phyloP scores from a whole-genome alignment of 2,329 filamentous ascomycete species.

The Colletotrichum spaethianum region DNA sequence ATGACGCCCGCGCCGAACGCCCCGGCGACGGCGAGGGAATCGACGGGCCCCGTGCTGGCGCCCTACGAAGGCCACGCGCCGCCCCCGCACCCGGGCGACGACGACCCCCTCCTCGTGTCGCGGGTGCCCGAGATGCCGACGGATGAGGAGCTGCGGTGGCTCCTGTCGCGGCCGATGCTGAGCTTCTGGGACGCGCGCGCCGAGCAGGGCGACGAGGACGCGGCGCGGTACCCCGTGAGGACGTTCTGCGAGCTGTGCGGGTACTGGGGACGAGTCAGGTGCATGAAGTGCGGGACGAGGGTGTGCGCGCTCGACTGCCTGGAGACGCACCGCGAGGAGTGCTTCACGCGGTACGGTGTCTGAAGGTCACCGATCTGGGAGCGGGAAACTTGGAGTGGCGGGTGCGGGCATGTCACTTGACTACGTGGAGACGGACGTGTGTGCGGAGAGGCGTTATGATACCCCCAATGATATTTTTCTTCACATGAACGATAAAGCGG shows the following conservation, averaged over 20 bases:
- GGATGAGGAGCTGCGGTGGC: slow-evolving; percentile 73
- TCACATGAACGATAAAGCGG: background rate
- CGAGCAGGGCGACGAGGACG: slow-evolving; percentile 56
- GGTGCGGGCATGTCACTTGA: background rate
- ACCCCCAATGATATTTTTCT: slow-evolving; percentile 12
- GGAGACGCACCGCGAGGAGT: slow-evolving; percentile 79
- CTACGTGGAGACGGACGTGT: background rate
- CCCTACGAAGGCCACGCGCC: slow-evolving; percentile 52
- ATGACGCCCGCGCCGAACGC: slow-evolving; percentile 56
- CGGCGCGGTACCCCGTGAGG: slow-evolving; percentile 67
- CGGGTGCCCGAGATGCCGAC: slow-evolving; percentile 71
- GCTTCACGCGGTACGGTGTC: slow-evolving; percentile 74
- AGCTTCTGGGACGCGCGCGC: slow-evolving; percentile 76
- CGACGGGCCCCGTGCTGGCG: slow-evolving; percentile 49
- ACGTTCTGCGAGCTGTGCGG: slow-evolving; percentile 85
- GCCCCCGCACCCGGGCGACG: slow-evolving; percentile 62
- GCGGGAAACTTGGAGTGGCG: background rate
- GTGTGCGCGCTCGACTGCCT: slow-evolving; percentile 85
- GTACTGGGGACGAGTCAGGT: slow-evolving; percentile 84
- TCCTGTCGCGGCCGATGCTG: slow-evolving; percentile 76
- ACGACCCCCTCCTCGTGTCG: slow-evolving; percentile 71
- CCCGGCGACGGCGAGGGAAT: background rate
- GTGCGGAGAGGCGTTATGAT: slow-evolving; percentile 21
- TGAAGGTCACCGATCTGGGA: slow-evolving; percentile 45
- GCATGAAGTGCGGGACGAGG: slow-evolving; percentile 82